phyloP scores from a whole-genome alignment of 1,284 basidiomycete genomes.

The Sporisorium scitamineum region DNA sequence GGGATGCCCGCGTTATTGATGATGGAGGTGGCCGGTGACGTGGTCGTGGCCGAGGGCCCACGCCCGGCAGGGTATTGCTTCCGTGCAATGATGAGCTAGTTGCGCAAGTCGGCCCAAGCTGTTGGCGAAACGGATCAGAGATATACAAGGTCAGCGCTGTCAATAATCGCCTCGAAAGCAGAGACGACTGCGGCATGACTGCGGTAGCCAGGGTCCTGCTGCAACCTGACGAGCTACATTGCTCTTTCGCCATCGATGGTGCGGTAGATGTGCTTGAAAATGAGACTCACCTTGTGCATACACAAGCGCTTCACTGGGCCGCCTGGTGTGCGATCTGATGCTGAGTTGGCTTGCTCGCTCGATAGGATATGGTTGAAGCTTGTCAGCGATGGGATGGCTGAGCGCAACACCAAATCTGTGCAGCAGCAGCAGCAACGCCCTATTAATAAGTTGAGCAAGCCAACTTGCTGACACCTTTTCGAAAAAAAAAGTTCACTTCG shows the following conservation, averaged over 20 bases:
- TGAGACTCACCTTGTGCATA: conserved; percentile 36
- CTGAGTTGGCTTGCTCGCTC: background rate
- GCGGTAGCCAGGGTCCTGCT: conserved; percentile 20
- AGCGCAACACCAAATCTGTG: no score
- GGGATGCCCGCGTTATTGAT: background rate
- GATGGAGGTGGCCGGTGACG: conserved; percentile 22
- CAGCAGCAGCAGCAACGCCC: conserved; percentile 8
- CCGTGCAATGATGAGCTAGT: conserved; percentile 45
- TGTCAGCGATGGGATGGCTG: background rate
- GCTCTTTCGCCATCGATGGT: background rate
- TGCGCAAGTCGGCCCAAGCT: conserved; percentile 38
- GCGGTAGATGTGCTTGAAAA: background rate
- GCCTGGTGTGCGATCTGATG: conserved; percentile 11
- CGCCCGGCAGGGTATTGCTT: conserved; percentile 41
- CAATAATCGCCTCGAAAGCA: no score
- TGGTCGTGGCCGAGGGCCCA: conserved; percentile 35
- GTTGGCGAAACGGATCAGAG: background rate
- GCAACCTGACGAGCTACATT: background rate
- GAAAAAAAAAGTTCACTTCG: background rate
- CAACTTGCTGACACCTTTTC: background rate
- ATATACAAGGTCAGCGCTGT: background rate
- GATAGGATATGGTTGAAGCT: conserved; percentile 8
- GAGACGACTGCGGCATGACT: conserved; percentile 12
- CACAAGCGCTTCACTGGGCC: conserved; percentile 39
- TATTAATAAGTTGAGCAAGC: no score